Conservation (phyloP, 345 rosid species). For the Clarkia xantiana region DNA sequence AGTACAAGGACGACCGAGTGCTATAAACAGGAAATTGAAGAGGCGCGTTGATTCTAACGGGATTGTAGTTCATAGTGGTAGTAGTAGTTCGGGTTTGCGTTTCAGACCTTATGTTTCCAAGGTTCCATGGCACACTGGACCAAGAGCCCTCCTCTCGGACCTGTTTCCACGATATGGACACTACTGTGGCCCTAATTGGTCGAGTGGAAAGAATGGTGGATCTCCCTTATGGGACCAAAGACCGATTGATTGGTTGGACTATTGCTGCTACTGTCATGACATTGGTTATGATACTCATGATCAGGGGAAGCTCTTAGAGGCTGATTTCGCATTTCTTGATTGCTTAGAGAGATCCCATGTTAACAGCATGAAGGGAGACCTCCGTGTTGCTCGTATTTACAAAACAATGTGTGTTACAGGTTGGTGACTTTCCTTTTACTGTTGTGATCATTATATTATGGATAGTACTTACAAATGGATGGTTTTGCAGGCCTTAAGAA, state of each 20-base stretch:
- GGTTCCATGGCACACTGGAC: slow-evolving; percentile 94
- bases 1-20: slow-evolving; percentile 24
- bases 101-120: slow-evolving; percentile 87
- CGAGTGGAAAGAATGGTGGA: slow-evolving; percentile 85
- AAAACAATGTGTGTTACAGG: slow-evolving; percentile 86
- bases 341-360: slow-evolving; percentile 70
- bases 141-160: slow-evolving; percentile 77
- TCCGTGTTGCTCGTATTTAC: slow-evolving; percentile 47
- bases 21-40: slow-evolving; percentile 52
- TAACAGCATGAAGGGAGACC: slow-evolving; percentile 42
- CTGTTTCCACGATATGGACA: slow-evolving; percentile 89
- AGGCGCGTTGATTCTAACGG: slow-evolving; percentile 25
- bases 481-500: slow-evolving; percentile 54
- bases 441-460: not conserved
- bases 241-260: slow-evolving; percentile 94
- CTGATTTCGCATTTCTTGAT: slow-evolving; percentile 76
- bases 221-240: slow-evolving; percentile 80
- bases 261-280: slow-evolving; percentile 94
- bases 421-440: slow-evolving; percentile 5
- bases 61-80: slow-evolving; percentile 9
- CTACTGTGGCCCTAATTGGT: slow-evolving; percentile 99
- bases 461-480: not conserved
- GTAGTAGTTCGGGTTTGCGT: slow-evolving; percentile 24
- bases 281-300: slow-evolving; percentile 89
- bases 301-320: slow-evolving; percentile 70